Evolutionary conservation across 2,329 filamentous ascomycete genomes (phyloP).

Genomic region (Neonectria punicea): DNA sequence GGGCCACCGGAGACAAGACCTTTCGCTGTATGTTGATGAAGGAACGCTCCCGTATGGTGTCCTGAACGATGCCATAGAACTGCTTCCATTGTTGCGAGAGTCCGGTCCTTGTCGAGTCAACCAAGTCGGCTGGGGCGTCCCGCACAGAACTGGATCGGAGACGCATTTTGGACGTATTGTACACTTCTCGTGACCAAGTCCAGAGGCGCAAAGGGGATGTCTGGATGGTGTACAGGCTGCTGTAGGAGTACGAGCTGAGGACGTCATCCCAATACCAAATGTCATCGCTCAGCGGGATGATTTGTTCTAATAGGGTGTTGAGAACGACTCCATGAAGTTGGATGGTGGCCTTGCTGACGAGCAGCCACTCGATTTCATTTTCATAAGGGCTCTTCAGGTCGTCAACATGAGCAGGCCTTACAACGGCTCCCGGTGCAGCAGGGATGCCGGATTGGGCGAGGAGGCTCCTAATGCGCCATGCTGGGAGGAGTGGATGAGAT

Average conservation of each 20-base stretch:
- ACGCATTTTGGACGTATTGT: slow-evolving; percentile 65
- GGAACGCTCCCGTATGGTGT: slow-evolving; percentile 78
- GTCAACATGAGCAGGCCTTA: slow-evolving; percentile 38
- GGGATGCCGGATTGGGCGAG: slow-evolving; percentile 72
- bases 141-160: slow-evolving; percentile 50
- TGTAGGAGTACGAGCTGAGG: slow-evolving; percentile 79
- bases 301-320: slow-evolving; percentile 81
- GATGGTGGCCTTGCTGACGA: slow-evolving; percentile 91
- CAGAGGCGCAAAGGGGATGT: slow-evolving; percentile 82
- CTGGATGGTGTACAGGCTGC: slow-evolving; percentile 85
- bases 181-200: slow-evolving; percentile 77
- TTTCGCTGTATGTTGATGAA: slow-evolving; percentile 76
- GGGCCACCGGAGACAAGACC: slow-evolving; percentile 81
- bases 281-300: slow-evolving; percentile 84
- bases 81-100: slow-evolving; percentile 67
- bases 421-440: slow-evolving; percentile 49
- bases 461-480: slow-evolving; percentile 68
- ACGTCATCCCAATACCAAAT: slow-evolving; percentile 97
- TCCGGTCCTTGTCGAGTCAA: slow-evolving; percentile 50
- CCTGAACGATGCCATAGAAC: slow-evolving; percentile 84
- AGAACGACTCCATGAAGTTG: slow-evolving; percentile 88
- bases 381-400: slow-evolving; percentile 66
- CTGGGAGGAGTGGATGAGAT: slow-evolving; percentile 69
- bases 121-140: slow-evolving; percentile 45
- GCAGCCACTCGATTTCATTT: slow-evolving; percentile 87